Conservation (phyloP, 2,329 filamentous ascomycete genomes). For the Alternaria hordeiaustralica region DNA sequence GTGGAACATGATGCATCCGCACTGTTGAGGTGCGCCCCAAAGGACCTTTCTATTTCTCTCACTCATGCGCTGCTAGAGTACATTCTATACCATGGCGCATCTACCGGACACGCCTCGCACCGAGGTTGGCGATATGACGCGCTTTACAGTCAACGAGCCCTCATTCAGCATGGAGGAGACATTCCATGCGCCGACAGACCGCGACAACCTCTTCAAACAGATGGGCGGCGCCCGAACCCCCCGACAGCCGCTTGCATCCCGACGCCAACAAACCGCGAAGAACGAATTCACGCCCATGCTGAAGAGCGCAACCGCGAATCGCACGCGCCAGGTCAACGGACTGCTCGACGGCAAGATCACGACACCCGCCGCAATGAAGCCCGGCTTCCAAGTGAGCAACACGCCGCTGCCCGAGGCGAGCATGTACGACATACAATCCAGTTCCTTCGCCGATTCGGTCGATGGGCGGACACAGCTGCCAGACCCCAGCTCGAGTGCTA, state of each 20-base stretch:
- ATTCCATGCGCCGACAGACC: slow-evolving; percentile 77
- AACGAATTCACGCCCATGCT: slow-evolving; percentile 94
- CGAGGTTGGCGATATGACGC: slow-evolving; percentile 83
- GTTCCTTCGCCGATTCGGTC: slow-evolving; percentile 61
- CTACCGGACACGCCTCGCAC: slow-evolving; percentile 86
- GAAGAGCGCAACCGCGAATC: slow-evolving; percentile 78
- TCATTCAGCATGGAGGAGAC: slow-evolving; percentile 88
- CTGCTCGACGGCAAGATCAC: slow-evolving; percentile 42
- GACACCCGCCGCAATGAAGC: slow-evolving; percentile 72
- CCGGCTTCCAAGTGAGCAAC: slow-evolving; percentile 69
- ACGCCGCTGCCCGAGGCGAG: slow-evolving; percentile 80
- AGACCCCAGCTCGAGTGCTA: slow-evolving; percentile 76
- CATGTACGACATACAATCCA: slow-evolving; percentile 56
- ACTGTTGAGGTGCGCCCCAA: slow-evolving; percentile 20
- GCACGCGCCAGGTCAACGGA: slow-evolving; percentile 54
- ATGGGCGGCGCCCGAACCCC: slow-evolving; percentile 75
- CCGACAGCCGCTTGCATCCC: slow-evolving; percentile 68
- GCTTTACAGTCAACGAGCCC: slow-evolving; percentile 68
- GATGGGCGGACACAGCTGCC: slow-evolving; percentile 75
- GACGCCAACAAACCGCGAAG: slow-evolving; percentile 61
- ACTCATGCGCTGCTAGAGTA: slow-evolving; percentile 36
- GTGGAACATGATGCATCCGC: slow-evolving; percentile 8
- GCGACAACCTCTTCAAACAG: slow-evolving; percentile 75
- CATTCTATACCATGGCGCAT: slow-evolving; percentile 49
- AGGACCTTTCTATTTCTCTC: slow-evolving; percentile 29